phyloP scores from a whole-genome alignment of 805 yeast species.

The Candida insectorum region DNA sequence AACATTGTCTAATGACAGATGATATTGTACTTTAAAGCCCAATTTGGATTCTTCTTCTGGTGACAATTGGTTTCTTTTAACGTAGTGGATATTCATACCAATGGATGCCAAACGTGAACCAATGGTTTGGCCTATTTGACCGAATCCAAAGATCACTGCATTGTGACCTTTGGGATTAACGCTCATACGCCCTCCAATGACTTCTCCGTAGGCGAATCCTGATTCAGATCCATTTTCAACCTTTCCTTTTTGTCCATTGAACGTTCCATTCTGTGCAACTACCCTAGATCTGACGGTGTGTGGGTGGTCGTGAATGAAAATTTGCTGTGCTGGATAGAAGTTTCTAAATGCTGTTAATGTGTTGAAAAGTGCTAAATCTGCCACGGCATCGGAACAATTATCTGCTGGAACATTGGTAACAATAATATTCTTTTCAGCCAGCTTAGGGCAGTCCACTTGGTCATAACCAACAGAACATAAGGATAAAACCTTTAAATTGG shows the following conservation, averaged over 20 bases:
- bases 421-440: slow-evolving; percentile 42
- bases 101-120: slow-evolving; percentile 54
- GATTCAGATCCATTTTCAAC: slow-evolving; percentile 8
- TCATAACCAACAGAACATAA: slow-evolving; percentile 60
- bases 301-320: slow-evolving; percentile 44
- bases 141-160: slow-evolving; percentile 70
- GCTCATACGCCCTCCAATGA: slow-evolving; percentile 42
- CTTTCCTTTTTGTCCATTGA: slow-evolving; percentile 30
- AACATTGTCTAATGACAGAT: slow-evolving; percentile 27
- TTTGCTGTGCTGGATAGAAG: slow-evolving; percentile 10
- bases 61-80: slow-evolving; percentile 49
- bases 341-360: slow-evolving; percentile 57
- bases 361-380: slow-evolving; percentile 63
- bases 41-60: slow-evolving; percentile 29
- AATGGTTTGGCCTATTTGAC: slow-evolving; percentile 66
- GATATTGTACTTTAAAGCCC: slow-evolving; percentile 45
- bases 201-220: slow-evolving; percentile 41
- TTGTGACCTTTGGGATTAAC: slow-evolving; percentile 55
- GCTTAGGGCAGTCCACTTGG: slow-evolving; percentile 40
- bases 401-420: slow-evolving; percentile 55
- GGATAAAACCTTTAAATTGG: slow-evolving; percentile 43
- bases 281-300: slow-evolving; percentile 48
- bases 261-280: slow-evolving; percentile 28
- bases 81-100: slow-evolving; percentile 64
- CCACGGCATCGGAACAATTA: slow-evolving; percentile 68